phyloP scores from a whole-genome alignment of 164 flowering plant species.

The Pachysandra terminalis region DNA sequence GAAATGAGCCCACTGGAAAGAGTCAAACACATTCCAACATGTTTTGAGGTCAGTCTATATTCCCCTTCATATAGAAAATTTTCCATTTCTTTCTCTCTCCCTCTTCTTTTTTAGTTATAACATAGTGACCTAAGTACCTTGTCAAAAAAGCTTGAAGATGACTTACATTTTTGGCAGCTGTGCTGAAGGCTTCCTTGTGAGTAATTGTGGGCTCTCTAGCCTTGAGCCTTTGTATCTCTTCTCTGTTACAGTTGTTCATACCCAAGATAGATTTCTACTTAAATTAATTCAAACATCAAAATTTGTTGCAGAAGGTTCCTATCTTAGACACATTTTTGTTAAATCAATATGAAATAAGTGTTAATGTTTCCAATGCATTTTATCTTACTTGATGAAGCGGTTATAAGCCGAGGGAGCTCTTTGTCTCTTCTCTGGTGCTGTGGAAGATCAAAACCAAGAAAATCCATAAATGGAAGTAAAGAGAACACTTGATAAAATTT shows the following conservation, averaged over 20 bases:
- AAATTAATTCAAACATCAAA: neutral
- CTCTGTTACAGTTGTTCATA: constrained; percentile 37
- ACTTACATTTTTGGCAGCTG: constrained; percentile 91
- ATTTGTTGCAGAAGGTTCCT: neutral
- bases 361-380: neutral
- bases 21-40: constrained; percentile 18
- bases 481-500: no score
- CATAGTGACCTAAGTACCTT: constrained; percentile 3
- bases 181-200: constrained; percentile 91
- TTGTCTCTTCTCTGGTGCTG: constrained; percentile 90
- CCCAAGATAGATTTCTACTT: neutral
- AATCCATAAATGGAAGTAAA: no score
- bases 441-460: constrained; percentile 5
- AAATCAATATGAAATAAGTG: no score
- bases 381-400: constrained; percentile 70
- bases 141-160: neutral
- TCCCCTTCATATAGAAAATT: constrained; percentile 6
- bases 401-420: constrained; percentile 92
- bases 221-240: constrained; percentile 90
- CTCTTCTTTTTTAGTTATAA: neutral
- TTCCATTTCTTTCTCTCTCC: neutral
- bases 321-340: no score
- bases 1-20: constrained; percentile 79
- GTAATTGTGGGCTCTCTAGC: constrained; percentile 64
- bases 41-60: constrained; percentile 10